These are phyloP conservation scores for Saposhnikovia divaricata DNA, from an alignment of 129 eudicot genomes.

Conservation along the genomic window DNA sequence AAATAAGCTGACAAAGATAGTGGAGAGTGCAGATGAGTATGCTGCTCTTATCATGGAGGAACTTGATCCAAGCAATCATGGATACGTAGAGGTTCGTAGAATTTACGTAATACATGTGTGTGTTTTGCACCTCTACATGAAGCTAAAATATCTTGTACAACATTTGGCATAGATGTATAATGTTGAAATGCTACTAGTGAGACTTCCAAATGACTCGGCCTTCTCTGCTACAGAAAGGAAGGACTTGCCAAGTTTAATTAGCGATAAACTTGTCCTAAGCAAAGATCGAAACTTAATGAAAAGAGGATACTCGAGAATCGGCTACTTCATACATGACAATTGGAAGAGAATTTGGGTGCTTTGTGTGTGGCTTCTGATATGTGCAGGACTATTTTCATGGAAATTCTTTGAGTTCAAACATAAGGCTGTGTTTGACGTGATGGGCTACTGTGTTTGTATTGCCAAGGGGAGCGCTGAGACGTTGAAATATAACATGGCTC, in stretches of 20 bases:
- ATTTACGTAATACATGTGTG: neutral
- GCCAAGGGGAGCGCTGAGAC: conserved; percentile 70
- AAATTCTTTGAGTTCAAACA: conserved; percentile 52
- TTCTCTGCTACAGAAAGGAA: conserved; percentile 31
- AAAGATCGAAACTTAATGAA: conserved; percentile 26
- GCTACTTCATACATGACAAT: conserved; percentile 43
- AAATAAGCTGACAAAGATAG: conserved; percentile 48
- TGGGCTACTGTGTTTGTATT: conserved; percentile 53
- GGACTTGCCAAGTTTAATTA: conserved; percentile 28
- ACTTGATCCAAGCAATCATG: conserved; percentile 58
- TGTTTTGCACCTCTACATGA: neutral
- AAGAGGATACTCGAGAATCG: conserved; percentile 20
- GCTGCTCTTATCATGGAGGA: conserved; percentile 71
- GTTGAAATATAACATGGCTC: conserved; percentile 54
- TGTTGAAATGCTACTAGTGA: conserved; percentile 46
- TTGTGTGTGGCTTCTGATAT: conserved; percentile 36
- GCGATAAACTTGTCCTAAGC: conserved; percentile 36
- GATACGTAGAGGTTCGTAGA: conserved; percentile 37
- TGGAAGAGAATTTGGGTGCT: conserved; percentile 61
- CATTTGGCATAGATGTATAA: conserved; percentile 23
- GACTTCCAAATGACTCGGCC: conserved; percentile 35
- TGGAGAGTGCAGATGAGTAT: conserved; percentile 49
- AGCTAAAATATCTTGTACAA: conserved; percentile 1
- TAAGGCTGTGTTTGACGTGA: conserved; percentile 38
- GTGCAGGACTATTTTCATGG: conserved; percentile 45